phyloP scores from a whole-genome alignment of 2,329 filamentous ascomycete species.

The Phaeomoniella chlamydospora region DNA sequence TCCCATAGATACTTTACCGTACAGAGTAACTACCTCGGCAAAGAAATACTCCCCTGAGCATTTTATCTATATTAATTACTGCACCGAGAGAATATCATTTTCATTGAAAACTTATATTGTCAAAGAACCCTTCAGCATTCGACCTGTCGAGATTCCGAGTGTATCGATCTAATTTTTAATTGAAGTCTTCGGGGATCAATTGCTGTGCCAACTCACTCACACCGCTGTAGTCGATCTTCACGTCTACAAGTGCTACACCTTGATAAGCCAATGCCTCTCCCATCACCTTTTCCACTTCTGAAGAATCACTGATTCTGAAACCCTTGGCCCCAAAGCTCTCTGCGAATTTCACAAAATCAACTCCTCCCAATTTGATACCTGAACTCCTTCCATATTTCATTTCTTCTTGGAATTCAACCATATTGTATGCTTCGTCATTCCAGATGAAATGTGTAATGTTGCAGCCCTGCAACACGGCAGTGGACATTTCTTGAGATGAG shows the following conservation, averaged over 20 bases:
- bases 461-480: slow-evolving; percentile 31
- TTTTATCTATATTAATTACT: no score
- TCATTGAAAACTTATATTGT: no score
- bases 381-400: slow-evolving; percentile 32
- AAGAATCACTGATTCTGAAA: slow-evolving; percentile 22
- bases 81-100: no score
- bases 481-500: slow-evolving; percentile 29
- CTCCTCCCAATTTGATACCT: slow-evolving; percentile 29
- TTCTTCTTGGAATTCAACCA: slow-evolving; percentile 37
- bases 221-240: slow-evolving; percentile 30
- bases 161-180: no score
- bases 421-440: slow-evolving; percentile 36
- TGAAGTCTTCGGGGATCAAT: slow-evolving; percentile 15
- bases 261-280: slow-evolving; percentile 25
- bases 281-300: slow-evolving; percentile 28
- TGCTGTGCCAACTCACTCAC: slow-evolving; percentile 25
- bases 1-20: no score
- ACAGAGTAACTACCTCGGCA: no score
- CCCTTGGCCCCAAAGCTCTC: slow-evolving; percentile 33
- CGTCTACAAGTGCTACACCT: slow-evolving; percentile 31
- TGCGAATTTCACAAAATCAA: slow-evolving; percentile 33
- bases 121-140: no score
- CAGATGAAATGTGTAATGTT: slow-evolving; percentile 36
- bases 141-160: no score
- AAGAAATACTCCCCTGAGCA: no score